phyloP scores from a whole-genome alignment of 2,329 filamentous ascomycete genomes.

The Thermothelomyces thermophilus region DNA sequence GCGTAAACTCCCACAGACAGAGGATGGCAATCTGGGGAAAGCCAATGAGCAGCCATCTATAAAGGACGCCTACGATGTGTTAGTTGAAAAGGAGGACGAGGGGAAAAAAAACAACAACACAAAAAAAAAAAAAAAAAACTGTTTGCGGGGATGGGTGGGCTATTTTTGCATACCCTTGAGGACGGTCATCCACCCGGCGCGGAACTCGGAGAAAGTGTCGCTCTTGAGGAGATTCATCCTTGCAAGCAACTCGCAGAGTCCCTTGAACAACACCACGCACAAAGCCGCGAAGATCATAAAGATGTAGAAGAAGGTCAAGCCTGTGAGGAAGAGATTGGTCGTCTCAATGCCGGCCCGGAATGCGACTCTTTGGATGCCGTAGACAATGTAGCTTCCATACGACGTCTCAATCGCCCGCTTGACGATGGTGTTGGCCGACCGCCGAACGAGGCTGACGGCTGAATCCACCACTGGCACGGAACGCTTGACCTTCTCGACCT shows the following conservation, averaged over 20 bases:
- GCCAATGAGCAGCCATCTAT: slow-evolving; percentile 74
- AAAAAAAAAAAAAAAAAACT: too few species aligned
- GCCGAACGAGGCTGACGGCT: slow-evolving; percentile 37
- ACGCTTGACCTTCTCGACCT: slow-evolving; percentile 55
- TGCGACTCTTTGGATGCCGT: slow-evolving; percentile 74
- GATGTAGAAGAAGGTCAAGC: slow-evolving; percentile 72
- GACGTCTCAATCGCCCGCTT: slow-evolving; percentile 36
- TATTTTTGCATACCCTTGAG: slow-evolving; percentile 59
- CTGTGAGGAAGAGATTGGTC: slow-evolving; percentile 82
- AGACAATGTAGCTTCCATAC: slow-evolving; percentile 50
- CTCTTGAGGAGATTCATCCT: slow-evolving; percentile 67
- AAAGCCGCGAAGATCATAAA: slow-evolving; percentile 66
- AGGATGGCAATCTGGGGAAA: slow-evolving; percentile 80
- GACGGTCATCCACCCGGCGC: slow-evolving; percentile 78
- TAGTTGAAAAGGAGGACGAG: background rate
- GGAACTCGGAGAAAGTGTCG: slow-evolving; percentile 79
- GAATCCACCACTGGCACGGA: slow-evolving; percentile 29
- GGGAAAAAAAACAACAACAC: too few species aligned
- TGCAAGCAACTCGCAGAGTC: slow-evolving; percentile 62
- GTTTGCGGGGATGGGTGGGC: background rate
- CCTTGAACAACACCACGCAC: slow-evolving; percentile 68
- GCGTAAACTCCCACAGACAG: slow-evolving; percentile 78
- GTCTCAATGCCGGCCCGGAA: slow-evolving; percentile 71
- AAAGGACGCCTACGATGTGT: slow-evolving; percentile 51
- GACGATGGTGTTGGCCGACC: slow-evolving; percentile 31